These are phyloP conservation scores for Solanum commersonii DNA, from an alignment of 257 asterid genomes.

Conservation along the genomic window DNA sequence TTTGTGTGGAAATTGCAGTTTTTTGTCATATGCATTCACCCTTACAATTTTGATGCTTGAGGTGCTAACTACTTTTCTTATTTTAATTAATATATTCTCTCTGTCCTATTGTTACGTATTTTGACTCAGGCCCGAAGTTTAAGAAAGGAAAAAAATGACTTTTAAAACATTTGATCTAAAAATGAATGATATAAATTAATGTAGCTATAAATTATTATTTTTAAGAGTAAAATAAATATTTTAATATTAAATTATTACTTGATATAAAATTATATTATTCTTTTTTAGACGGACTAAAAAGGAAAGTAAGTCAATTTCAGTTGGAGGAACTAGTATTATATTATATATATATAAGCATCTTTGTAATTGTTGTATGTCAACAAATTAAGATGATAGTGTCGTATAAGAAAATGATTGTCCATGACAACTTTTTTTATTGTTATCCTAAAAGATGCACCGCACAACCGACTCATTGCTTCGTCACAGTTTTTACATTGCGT, in stretches of 20 bases:
- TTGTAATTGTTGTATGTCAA: background rate
- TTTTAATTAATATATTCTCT: background rate
- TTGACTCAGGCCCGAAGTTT: too few species aligned
- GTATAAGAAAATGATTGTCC: background rate
- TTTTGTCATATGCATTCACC: background rate
- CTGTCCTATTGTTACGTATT: too few species aligned
- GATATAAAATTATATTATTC: too few species aligned
- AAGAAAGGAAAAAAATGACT: too few species aligned
- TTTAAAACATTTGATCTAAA: too few species aligned
- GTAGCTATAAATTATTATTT: too few species aligned
- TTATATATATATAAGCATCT: background rate
- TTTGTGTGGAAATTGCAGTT: background rate
- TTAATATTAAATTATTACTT: too few species aligned
- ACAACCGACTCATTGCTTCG: background rate
- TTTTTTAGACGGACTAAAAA: too few species aligned
- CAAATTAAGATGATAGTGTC: background rate
- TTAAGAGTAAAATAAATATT: too few species aligned
- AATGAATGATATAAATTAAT: too few species aligned
- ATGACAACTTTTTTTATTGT: background rate
- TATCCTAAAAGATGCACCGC: background rate
- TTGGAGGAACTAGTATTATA: too few species aligned
- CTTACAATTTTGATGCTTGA: background rate
- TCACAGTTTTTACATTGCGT: background rate
- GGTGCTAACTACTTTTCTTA: background rate
- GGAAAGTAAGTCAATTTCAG: too few species aligned